phyloP scores from a whole-genome alignment of 805 yeast genomes.

The Starmerella davenportii region DNA sequence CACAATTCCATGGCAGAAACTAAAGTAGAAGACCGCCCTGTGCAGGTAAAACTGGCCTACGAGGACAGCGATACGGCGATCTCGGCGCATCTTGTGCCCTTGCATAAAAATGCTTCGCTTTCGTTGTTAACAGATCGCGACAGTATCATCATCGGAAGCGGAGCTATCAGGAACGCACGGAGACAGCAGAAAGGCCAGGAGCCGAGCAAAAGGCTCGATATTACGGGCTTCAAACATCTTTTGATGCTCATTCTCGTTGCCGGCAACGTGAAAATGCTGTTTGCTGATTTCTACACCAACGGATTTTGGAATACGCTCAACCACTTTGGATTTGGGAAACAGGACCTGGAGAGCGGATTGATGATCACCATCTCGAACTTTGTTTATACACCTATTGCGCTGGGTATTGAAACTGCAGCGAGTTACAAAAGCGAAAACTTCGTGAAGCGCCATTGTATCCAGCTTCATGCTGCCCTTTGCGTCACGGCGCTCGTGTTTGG shows the following conservation, averaged over 20 bases:
- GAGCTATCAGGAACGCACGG: slow-evolving; percentile 9
- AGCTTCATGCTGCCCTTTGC: slow-evolving; percentile 23
- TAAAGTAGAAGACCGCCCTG: neutral
- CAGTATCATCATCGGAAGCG: slow-evolving; percentile 2
- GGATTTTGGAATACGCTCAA: slow-evolving; percentile 23
- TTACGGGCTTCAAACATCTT: slow-evolving; percentile 27
- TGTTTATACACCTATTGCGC: slow-evolving; percentile 24
- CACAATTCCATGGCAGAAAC: neutral
- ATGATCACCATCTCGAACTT: slow-evolving; percentile 21
- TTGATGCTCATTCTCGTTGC: slow-evolving; percentile 25
- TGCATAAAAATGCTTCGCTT: slow-evolving; percentile 12
- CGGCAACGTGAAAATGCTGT: slow-evolving; percentile 26
- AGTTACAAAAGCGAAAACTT: slow-evolving; percentile 1
- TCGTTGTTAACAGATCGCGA: slow-evolving; percentile 14
- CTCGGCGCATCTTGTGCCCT: slow-evolving; percentile 13
- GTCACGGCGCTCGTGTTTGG: slow-evolving; percentile 6
- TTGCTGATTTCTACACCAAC: slow-evolving; percentile 24
- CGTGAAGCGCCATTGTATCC: slow-evolving; percentile 19
- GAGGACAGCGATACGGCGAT: neutral
- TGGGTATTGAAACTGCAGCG: slow-evolving; percentile 21
- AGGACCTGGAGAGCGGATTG: slow-evolving; percentile 20
- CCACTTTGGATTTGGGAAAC: slow-evolving; percentile 20
- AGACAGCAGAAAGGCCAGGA: slow-evolving; percentile 9
- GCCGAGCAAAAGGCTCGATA: slow-evolving; percentile 10
- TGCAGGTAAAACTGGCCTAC: neutral